A percentile compares a stretch with the other conserved stretches of the same genome.
Evolutionary conservation across 345 rosid genomes (phyloP).

Genomic region (Punica granatum): DNA sequence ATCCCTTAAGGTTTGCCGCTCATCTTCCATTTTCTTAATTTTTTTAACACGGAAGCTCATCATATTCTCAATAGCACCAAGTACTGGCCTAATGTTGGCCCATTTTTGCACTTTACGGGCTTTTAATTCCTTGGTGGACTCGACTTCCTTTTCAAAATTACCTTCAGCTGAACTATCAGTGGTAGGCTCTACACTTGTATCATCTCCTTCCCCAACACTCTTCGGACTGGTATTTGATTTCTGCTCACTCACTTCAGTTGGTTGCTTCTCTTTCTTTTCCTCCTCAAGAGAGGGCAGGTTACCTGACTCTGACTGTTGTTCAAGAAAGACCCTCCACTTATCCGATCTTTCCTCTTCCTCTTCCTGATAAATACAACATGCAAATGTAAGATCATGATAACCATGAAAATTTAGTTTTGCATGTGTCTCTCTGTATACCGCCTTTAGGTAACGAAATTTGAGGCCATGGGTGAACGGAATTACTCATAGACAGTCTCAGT

Average conservation of each 20-base stretch:
- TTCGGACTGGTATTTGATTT: conserved; percentile 18
- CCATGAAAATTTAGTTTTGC: background rate
- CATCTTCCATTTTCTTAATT: conserved; percentile 24
- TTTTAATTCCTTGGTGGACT: conserved; percentile 33
- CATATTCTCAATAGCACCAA: conserved; percentile 53
- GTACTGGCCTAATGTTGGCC: conserved; percentile 59
- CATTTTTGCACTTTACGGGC: conserved; percentile 32
- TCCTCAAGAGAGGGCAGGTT: conserved; percentile 3
- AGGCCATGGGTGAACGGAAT: background rate
- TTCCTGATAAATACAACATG: conserved; percentile 37
- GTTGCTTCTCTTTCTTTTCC: conserved; percentile 5
- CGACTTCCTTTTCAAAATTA: conserved; percentile 25
- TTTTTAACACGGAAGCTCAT: conserved; percentile 65
- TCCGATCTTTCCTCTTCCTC: conserved; percentile 80
- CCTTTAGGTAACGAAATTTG: too few species aligned
- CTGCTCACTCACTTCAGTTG: conserved; percentile 16
- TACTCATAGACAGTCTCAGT: background rate
- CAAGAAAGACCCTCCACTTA: conserved; percentile 71
- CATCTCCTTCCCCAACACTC: conserved; percentile 22
- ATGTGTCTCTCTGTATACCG: too few species aligned
- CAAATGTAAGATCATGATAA: background rate
- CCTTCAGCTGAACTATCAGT: conserved; percentile 24
- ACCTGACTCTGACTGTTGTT: conserved; percentile 28
- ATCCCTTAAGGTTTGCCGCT: conserved; percentile 12
- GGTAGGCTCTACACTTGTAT: conserved; percentile 18